Evolutionary conservation across 805 yeast genomes (phyloP).

Genomic region (Teunomyces barrocoloradensis): DNA sequence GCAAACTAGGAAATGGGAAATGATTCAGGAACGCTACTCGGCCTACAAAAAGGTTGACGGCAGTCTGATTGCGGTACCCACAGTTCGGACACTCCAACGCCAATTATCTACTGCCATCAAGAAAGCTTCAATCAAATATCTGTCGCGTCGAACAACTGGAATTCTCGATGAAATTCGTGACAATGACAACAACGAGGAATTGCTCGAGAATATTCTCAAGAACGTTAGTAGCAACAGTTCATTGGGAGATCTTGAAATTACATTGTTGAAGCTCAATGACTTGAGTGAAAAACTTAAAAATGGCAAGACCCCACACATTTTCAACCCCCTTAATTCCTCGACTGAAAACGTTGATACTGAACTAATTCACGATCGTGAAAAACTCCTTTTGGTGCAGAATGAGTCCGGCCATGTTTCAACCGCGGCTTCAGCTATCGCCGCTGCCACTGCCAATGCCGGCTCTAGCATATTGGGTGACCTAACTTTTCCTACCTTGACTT

Average conservation of each 20-base stretch:
- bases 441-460: background rate
- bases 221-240: constrained; percentile 17
- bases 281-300: constrained; percentile 30
- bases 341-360: background rate
- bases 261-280: constrained; percentile 27
- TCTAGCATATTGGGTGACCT: background rate
- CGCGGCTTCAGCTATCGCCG: background rate
- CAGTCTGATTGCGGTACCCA: constrained; percentile 21
- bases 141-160: constrained; percentile 8
- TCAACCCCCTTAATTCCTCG: background rate
- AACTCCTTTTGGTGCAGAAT: background rate
- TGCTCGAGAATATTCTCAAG: constrained; percentile 1
- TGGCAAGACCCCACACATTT: constrained; percentile 11
- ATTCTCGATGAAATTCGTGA: constrained; percentile 6
- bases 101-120: constrained; percentile 32
- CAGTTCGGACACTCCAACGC: constrained; percentile 37
- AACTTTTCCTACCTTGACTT: background rate
- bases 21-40: constrained; percentile 26
- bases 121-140: constrained; percentile 18
- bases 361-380: background rate
- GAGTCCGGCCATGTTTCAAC: background rate
- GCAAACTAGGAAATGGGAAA: constrained; percentile 37
- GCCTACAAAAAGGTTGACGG: constrained; percentile 12
- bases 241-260: constrained; percentile 26
- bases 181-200: background rate